Conservation (phyloP, 106 monocot genomes). For the Phalaenopsis equestris region DNA sequence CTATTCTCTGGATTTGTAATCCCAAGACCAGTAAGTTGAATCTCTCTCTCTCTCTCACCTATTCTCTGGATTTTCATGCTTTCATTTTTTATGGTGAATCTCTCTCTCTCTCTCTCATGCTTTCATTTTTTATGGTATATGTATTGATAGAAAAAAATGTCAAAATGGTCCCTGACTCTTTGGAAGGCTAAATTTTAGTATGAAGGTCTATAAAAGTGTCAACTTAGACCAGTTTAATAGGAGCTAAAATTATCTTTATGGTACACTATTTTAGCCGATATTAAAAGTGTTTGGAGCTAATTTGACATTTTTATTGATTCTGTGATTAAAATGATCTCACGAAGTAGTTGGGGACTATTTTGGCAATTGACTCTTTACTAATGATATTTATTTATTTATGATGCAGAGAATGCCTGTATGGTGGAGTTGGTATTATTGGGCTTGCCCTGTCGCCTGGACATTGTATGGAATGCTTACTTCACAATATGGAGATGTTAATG, state of each 20-base stretch:
- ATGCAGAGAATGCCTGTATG: constrained; percentile 37
- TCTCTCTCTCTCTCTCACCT: not conserved
- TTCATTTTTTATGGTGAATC: not conserved
- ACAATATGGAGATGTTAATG: constrained; percentile 38
- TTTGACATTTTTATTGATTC: no score
- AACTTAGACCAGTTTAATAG: no score
- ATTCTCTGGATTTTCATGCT: not conserved
- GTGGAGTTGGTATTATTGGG: constrained; percentile 58
- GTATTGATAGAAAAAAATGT: not conserved
- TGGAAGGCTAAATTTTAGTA: no score
- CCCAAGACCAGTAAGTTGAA: constrained; percentile 24
- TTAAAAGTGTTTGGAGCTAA: no score
- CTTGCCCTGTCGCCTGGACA: constrained; percentile 44
- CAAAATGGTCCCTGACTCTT: no score
- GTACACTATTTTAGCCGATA: no score
- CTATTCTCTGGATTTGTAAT: constrained; percentile 44
- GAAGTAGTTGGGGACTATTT: no score
- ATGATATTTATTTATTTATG: not conserved
- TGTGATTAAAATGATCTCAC: no score
- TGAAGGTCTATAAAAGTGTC: no score
- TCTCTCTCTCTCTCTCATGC: not conserved
- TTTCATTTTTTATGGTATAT: not conserved
- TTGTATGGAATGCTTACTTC: constrained; percentile 44
- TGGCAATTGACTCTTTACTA: not conserved
- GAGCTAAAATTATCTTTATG: no score